Conservation (phyloP, 257 asterid species). For the Fraxinus pennsylvanica region DNA sequence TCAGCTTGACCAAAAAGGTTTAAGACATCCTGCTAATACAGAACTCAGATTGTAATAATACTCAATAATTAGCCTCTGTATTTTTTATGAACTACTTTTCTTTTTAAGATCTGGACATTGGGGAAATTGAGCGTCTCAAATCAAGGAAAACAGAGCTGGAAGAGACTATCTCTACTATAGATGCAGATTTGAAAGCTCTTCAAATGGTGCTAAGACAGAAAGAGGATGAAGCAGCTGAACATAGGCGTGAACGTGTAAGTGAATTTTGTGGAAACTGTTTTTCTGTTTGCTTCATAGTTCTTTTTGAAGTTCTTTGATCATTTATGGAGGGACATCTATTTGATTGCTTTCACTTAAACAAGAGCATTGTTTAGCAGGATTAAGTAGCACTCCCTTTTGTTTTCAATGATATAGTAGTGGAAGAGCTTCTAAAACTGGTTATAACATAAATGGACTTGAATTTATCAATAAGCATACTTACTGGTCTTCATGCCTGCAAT, state of each 20-base stretch:
- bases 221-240: slow-evolving; percentile 73
- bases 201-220: slow-evolving; percentile 54
- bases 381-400: not conserved
- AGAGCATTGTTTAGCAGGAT: not conserved
- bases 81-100: slow-evolving; percentile 6
- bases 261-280: slow-evolving; percentile 11
- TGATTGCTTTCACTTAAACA: slow-evolving; percentile 6
- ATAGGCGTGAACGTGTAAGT: slow-evolving; percentile 69
- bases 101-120: slow-evolving; percentile 62
- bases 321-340: not conserved
- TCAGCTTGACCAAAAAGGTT: slow-evolving; percentile 16
- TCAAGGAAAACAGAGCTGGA: slow-evolving; percentile 46
- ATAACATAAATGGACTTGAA: slow-evolving; percentile 2
- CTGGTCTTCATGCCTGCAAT: not conserved
- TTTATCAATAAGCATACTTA: slow-evolving; percentile 5
- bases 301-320: slow-evolving; percentile 5
- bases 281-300: not conserved
- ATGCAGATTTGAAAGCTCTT: slow-evolving; percentile 45
- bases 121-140: slow-evolving; percentile 59
- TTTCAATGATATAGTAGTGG: slow-evolving; percentile 3
- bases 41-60: slow-evolving; percentile 5
- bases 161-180: slow-evolving; percentile 38
- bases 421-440: slow-evolving; percentile 9
- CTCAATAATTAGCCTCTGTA: slow-evolving; percentile 9
- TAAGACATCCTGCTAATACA: slow-evolving; percentile 11